Evolutionary conservation across 1,139 yeast genomes (phyloP), one percentile per base, ranked within the genome.

Genomic region (Kurtzmaniella quercitrusa): DNA sequence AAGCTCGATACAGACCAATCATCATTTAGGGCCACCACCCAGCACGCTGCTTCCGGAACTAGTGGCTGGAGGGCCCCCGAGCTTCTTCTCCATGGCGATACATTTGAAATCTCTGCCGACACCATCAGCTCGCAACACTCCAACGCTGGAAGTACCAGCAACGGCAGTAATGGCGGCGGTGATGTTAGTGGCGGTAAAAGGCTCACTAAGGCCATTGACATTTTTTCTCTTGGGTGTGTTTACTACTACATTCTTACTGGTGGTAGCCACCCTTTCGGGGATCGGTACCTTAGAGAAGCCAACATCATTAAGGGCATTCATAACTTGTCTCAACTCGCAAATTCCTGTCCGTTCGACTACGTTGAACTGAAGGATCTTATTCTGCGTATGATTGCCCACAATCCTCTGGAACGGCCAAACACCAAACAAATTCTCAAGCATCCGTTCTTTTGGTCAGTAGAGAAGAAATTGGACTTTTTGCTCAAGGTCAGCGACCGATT

Each of bases 11-110:
- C 82, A 15, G 98, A 90, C 54, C 97, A 93, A 62, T 86, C 96
- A 1, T 88, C 96, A 7, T 93, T 93, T 61, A 77, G 93, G 51
- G 95, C 97, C 0, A 91, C 96, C 0, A 83, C 93, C 0, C 90
- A 90, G 25, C 85, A 89, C 56, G 95, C 95, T 10, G 96, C 97
- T 0, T 70, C 70, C 54, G 99, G 99, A 2, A 93, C 98, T 0
- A 80, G 93, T 7, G 99, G 99, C 1, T 93, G 98, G 98, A 77
- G 98, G 53, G 98, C 98, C 0, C 98, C 98, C 0, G 99, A 93
- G 58, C 68, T 93, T 33, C 65, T 88, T 37, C 68, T 79, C 40
- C 66, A 68, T 46, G 70, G 70, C 37, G 75, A 70, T 43, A 59
- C 67, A 41, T 52, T 60, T 15, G 77, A 68, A 41, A 66, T 69